Percentiles rank a stretch among this genome's conserved stretches.
These are phyloP conservation scores for Fusarium cyanostomum DNA, from an alignment of 2,329 filamentous ascomycete species.

Conservation along the genomic window DNA sequence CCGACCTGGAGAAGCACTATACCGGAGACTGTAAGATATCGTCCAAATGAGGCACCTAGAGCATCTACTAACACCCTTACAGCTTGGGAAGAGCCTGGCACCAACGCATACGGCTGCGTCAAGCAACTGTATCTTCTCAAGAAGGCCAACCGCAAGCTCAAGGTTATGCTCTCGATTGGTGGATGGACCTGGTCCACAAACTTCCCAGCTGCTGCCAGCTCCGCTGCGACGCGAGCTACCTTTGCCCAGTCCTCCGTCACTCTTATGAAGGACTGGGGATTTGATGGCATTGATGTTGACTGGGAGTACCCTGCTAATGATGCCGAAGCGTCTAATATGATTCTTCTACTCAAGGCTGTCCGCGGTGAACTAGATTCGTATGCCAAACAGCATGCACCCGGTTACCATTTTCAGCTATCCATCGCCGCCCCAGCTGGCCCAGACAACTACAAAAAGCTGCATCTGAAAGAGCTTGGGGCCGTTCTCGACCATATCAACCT, in stretches of 20 bases:
- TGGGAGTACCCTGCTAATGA: constrained; percentile 51
- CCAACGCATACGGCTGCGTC: constrained; percentile 78
- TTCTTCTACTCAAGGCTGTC: constrained; percentile 53
- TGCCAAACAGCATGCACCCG: constrained; percentile 50
- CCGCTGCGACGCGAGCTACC: constrained; percentile 61
- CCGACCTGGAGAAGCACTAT: constrained; percentile 35
- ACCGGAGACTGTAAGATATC: constrained; percentile 24
- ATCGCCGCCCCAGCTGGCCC: constrained; percentile 61
- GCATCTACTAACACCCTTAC: background rate
- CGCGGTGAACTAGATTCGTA: constrained; percentile 59
- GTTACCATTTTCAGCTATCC: constrained; percentile 60
- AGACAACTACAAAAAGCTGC: constrained; percentile 57
- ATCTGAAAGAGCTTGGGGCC: constrained; percentile 56
- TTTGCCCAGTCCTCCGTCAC: constrained; percentile 77
- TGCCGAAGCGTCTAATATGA: constrained; percentile 52
- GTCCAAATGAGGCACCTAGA: background rate
- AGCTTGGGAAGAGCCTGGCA: constrained; percentile 63
- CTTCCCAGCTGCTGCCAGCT: constrained; percentile 73
- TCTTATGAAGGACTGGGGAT: constrained; percentile 75
- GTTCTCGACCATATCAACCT: constrained; percentile 66
- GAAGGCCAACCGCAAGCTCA: constrained; percentile 77
- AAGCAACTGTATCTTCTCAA: constrained; percentile 83
- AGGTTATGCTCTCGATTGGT: constrained; percentile 80
- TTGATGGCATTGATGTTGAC: constrained; percentile 58
- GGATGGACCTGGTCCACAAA: constrained; percentile 84